Evolutionary conservation across 2,329 filamentous ascomycete species (phyloP), one percentile per base, ranked within the genome.

Genomic region (Emergomyces orientalis): DNA sequence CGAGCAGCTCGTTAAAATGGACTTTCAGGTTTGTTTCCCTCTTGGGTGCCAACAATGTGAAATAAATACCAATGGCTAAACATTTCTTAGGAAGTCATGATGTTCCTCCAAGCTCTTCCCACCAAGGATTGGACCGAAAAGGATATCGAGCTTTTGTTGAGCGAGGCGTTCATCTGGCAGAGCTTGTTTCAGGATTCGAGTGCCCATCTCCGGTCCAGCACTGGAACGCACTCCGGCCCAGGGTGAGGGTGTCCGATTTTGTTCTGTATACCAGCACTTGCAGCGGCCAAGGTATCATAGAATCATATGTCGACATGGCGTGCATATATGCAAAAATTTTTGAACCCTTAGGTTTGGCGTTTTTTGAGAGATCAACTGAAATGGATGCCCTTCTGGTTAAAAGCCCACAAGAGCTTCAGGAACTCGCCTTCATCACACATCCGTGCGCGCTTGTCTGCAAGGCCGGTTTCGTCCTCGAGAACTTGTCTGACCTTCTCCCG

Each of bases 151-250:
- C 82, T 99, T 63, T 80, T 99, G 62, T 81, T 99, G 52, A 97
- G 91, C 72, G 94, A 99, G 78, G 94, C 94, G 2, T 99, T 94
- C 71, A 97, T 99, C 67, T 99, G 94, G 95, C 92, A 99, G 79
- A 96, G 90, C 72, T 80, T 99, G 54, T 99, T 97, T 78, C 91
- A 95, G 71, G 93, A 93, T 59, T 96, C 91, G 11, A 88, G 91
- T 62, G 95, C 94, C 45, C 94, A 99, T 79, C 79, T 99, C 65
- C 74, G 76, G 59, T 70, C 75, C 57, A 69, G 72, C 62, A 72
- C 72, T 52, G 73, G 72, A 61, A 69, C 67, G 62, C 70, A 71
- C 61, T 69, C 73, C 55, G 71, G 74, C 61, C 70, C 73, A 68
- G 71, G 71, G 64, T 58, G 39, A 58, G 14, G 27, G 17, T 54